Evolutionary conservation across 306 rosid genomes (phyloP), one percentile per base, ranked within the genome.

Genomic region (Myrica gale): DNA sequence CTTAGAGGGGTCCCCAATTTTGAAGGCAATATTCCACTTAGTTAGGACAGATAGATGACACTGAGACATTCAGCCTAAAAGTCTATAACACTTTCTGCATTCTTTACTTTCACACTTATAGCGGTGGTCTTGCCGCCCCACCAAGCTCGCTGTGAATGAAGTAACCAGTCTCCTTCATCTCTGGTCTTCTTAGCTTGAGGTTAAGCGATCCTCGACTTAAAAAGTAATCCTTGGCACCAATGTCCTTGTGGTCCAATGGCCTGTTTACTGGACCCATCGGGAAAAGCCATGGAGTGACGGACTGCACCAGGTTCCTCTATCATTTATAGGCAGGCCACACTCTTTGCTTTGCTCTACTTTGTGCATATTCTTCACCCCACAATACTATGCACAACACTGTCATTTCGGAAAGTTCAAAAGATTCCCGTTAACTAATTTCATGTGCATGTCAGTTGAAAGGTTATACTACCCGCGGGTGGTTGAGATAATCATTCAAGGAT

Each of bases 161-260:
- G 26, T 13, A 55, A 69, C 72, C 71, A 23, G 66, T 74, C 76
- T 42, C n/a, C 70, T 74, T 74, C 79, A 67, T 68, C 54, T 57
- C 74, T 73, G 45, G 56, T 15, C 39, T 37, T 56, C 44, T 39
- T 37, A 11, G 32, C 20, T 6, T 46, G 32, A 48, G 26, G 62
- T 37, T 57, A 45, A 44, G 19, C 39, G n/a, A 60, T 5, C 21
- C 46, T 37, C 15, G 26, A 5, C 17, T 57, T 69, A 11, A 48
- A 11, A 4, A 16, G 19, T 42, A 69, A 55, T 68, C 32, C 68
- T 9, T 47, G 12, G 12, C 32, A 46, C 61, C 61, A 70, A 10
- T 57, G 75, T 23, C n/a, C 68, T 67, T 68, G 74, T 76, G 79
- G 79, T 76, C 74, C 55, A 65, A 42, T 5, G n/a, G 23, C 47